Evolutionary conservation across 441 rosid genomes (phyloP).

Genomic region (Pelargonium cotyledonis): DNA sequence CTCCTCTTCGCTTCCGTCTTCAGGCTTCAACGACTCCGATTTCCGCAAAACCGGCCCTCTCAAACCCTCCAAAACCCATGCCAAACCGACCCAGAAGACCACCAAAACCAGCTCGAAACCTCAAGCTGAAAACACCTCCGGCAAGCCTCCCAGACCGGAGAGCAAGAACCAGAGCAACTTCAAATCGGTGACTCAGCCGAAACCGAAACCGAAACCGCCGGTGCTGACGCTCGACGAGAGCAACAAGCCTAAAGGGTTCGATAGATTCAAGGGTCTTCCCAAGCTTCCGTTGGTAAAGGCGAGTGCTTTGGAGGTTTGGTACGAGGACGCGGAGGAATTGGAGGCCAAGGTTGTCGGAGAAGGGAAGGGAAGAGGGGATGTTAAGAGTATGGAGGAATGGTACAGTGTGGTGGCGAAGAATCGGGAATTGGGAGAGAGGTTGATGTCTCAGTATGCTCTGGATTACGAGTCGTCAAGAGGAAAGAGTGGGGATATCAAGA

Average conservation of each 20-base stretch:
- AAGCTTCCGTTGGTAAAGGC: constrained; percentile 70
- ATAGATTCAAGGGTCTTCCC: constrained; percentile 51
- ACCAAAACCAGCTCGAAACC: not conserved
- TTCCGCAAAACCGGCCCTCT: constrained; percentile 48
- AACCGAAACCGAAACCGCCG: constrained; percentile 48
- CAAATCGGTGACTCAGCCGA: constrained; percentile 11
- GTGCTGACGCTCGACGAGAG: constrained; percentile 44
- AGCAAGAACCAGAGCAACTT: constrained; percentile 9
- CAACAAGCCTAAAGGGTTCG: constrained; percentile 24
- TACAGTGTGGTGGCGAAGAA: constrained; percentile 49
- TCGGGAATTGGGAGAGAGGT: constrained; percentile 70
- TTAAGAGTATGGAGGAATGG: constrained; percentile 45
- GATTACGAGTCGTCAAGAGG: constrained; percentile 68
- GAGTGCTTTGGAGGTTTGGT: constrained; percentile 56
- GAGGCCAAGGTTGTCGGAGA: constrained; percentile 63
- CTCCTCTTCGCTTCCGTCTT: constrained; percentile 41
- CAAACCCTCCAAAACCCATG: constrained; percentile 4
- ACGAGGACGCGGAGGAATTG: constrained; percentile 60
- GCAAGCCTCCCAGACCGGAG: constrained; percentile 25
- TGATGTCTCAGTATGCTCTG: constrained; percentile 65
- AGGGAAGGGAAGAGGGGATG: constrained; percentile 30
- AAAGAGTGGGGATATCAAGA: constrained; percentile 73
- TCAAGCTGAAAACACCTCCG: not conserved
- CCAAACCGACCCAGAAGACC: constrained; percentile 1
- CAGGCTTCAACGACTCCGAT: constrained; percentile 76